A percentile compares a stretch with the other conserved stretches of the same genome.
These are phyloP conservation scores for Paramyrothecium sp. DNA, from an alignment of 2,329 filamentous ascomycete genomes.

Conservation along the genomic window DNA sequence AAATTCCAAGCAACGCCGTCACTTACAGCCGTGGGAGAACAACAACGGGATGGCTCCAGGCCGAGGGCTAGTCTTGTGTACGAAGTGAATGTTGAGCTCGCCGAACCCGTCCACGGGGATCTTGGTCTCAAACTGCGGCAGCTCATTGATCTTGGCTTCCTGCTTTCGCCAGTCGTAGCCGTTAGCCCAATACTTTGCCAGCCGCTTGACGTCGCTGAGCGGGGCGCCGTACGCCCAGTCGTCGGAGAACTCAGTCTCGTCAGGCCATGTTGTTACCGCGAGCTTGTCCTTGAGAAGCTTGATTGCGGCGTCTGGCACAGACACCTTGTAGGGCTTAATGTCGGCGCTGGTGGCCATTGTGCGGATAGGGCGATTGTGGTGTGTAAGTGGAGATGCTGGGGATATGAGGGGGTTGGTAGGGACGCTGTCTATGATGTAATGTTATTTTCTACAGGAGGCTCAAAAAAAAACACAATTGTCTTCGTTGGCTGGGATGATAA, in stretches of 20 bases:
- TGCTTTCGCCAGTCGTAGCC: conserved; percentile 63
- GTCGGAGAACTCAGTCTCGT: conserved; percentile 28
- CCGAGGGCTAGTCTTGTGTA: conserved; percentile 54
- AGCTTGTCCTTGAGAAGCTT: conserved; percentile 28
- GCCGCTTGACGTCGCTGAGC: conserved; percentile 28
- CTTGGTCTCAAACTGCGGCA: conserved; percentile 55
- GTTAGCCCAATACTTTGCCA: conserved; percentile 33
- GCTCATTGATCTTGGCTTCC: conserved; percentile 56
- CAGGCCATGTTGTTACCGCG: conserved; percentile 23
- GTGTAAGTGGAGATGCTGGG: too few species aligned
- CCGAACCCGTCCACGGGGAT: conserved; percentile 58
- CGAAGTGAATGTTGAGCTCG: conserved; percentile 60
- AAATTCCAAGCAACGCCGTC: neutral
- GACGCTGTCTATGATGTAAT: too few species aligned
- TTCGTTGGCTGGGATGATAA: too few species aligned
- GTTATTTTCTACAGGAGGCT: too few species aligned
- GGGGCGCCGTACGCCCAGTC: conserved; percentile 29
- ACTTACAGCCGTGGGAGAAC: conserved; percentile 63
- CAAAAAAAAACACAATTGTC: too few species aligned
- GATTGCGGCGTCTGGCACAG: conserved; percentile 28
- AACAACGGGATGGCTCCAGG: conserved; percentile 60
- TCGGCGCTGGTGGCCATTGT: conserved; percentile 10
- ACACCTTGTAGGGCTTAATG: conserved; percentile 32
- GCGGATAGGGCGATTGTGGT: too few species aligned
- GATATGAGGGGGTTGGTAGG: too few species aligned